Evolutionary conservation across 164 flowering plant species (phyloP).

Genomic region (Umbellularia californica): DNA sequence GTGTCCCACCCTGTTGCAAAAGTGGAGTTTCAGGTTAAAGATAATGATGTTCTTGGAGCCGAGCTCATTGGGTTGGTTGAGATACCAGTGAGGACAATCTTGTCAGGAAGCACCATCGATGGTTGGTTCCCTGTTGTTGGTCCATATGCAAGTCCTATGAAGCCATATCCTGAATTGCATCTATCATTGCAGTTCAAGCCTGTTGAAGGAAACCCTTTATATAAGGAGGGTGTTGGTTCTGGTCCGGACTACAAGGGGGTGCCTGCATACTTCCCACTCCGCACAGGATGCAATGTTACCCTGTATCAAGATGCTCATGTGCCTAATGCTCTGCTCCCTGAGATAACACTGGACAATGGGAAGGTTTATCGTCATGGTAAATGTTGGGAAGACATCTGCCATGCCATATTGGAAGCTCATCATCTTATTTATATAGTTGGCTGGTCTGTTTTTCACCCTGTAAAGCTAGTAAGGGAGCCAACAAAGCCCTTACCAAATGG

Average conservation of each 20-base stretch:
- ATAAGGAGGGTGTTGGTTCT: constrained; percentile 45
- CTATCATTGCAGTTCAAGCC: constrained; percentile 52
- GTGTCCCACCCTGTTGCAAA: constrained; percentile 59
- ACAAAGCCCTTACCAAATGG: constrained; percentile 50
- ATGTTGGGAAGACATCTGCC: constrained; percentile 76
- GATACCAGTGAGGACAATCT: constrained; percentile 40
- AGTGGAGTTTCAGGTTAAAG: constrained; percentile 73
- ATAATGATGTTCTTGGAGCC: constrained; percentile 76
- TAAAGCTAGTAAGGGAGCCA: constrained; percentile 67
- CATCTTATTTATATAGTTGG: constrained; percentile 58
- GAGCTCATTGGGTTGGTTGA: constrained; percentile 58
- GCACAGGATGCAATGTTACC: constrained; percentile 55
- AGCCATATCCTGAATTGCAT: constrained; percentile 46
- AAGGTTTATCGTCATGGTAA: constrained; percentile 39
- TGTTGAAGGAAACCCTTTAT: constrained; percentile 38
- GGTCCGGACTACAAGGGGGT: constrained; percentile 51
- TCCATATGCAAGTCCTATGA: constrained; percentile 30
- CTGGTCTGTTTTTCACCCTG: constrained; percentile 58
- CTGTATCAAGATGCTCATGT: constrained; percentile 82
- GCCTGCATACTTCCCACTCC: constrained; percentile 61
- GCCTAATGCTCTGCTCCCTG: constrained; percentile 43
- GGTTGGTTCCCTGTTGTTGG: constrained; percentile 62
- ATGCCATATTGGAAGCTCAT: constrained; percentile 66
- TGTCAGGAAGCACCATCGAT: constrained; percentile 37
- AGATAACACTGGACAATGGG: constrained; percentile 46